Percentiles rank a stretch among this genome's conserved stretches.
Conservation (phyloP, 2,329 filamentous ascomycete species). For the Venturia asperata region DNA sequence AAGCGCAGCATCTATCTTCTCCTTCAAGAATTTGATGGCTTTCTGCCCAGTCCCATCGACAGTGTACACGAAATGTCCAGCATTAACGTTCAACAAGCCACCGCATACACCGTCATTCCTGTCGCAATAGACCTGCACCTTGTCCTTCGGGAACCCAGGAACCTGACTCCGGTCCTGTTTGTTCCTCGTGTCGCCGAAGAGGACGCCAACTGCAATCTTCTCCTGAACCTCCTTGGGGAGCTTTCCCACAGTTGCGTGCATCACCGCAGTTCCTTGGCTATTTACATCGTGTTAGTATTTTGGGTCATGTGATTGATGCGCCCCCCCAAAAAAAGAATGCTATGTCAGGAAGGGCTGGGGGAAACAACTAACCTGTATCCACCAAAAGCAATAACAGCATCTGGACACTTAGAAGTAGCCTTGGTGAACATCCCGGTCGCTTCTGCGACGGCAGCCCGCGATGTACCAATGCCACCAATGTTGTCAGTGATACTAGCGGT, state of each 20-base stretch:
- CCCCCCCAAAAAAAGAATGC: no score
- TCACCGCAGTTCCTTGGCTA: slow-evolving; percentile 20
- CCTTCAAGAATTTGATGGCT: slow-evolving; percentile 7
- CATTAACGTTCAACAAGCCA: slow-evolving; percentile 33
- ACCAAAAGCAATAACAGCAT: slow-evolving; percentile 11
- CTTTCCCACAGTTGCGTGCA: slow-evolving; percentile 11
- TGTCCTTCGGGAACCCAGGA: slow-evolving; percentile 33
- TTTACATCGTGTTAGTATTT: neutral
- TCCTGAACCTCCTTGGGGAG: slow-evolving; percentile 10
- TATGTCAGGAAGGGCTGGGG: neutral
- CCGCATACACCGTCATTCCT: slow-evolving; percentile 46
- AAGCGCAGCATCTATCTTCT: neutral
- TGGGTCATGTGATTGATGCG: neutral
- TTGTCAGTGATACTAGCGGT: slow-evolving; percentile 15
- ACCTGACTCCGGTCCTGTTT: slow-evolving; percentile 5
- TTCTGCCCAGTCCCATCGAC: neutral
- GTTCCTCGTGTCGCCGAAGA: slow-evolving; percentile 18
- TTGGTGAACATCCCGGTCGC: slow-evolving; percentile 19
- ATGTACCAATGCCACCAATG: slow-evolving; percentile 16
- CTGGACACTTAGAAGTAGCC: slow-evolving; percentile 15
- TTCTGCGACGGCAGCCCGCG: slow-evolving; percentile 15
- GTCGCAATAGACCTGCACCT: slow-evolving; percentile 45
- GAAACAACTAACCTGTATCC: slow-evolving; percentile 18
- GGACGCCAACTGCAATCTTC: slow-evolving; percentile 11
- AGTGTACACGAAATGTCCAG: slow-evolving; percentile 19